Conservation (phyloP, 495 filamentous ascomycete species). For the Penicillium samsonianum region DNA sequence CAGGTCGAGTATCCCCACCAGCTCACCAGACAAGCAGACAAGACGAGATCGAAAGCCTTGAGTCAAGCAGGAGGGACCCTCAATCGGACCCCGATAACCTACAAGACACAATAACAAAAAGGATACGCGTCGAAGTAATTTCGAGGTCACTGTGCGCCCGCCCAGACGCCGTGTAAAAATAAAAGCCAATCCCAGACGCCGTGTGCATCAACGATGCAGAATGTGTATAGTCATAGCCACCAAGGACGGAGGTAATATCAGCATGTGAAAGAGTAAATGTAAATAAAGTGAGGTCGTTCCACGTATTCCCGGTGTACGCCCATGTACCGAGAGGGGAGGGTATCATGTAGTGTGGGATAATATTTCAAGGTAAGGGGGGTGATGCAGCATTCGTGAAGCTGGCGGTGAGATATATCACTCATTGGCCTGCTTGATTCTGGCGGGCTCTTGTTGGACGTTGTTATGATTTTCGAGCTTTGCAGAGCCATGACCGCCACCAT, state of each 20-base stretch:
- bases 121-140: neutral
- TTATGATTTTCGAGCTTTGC: conserved; percentile 38
- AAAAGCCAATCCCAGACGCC: conserved; percentile 19
- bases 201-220: conserved; percentile 17
- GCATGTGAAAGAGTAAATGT: conserved; percentile 13
- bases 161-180: conserved; percentile 14
- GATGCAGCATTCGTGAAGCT: conserved; percentile 1
- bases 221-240: conserved; percentile 21
- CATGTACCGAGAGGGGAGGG: conserved; percentile 11
- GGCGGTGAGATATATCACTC: neutral
- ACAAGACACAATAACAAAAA: conserved; percentile 15
- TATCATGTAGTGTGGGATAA: conserved; percentile 27
- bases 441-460: neutral
- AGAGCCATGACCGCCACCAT: conserved; percentile 64
- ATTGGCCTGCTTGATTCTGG: neutral
- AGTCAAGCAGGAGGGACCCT: neutral
- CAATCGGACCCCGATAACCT: conserved; percentile 10
- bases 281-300: conserved; percentile 19
- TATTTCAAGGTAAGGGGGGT: conserved; percentile 1
- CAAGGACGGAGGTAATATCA: conserved; percentile 16
- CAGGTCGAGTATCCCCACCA: neutral
- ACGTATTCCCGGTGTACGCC: conserved; percentile 11
- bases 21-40: conserved; percentile 3
- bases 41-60: conserved; percentile 1
- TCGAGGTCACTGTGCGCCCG: conserved; percentile 13